Evolutionary conservation across 2,329 filamentous ascomycete genomes (phyloP).

Genomic region (Fusarium denticulatum): DNA sequence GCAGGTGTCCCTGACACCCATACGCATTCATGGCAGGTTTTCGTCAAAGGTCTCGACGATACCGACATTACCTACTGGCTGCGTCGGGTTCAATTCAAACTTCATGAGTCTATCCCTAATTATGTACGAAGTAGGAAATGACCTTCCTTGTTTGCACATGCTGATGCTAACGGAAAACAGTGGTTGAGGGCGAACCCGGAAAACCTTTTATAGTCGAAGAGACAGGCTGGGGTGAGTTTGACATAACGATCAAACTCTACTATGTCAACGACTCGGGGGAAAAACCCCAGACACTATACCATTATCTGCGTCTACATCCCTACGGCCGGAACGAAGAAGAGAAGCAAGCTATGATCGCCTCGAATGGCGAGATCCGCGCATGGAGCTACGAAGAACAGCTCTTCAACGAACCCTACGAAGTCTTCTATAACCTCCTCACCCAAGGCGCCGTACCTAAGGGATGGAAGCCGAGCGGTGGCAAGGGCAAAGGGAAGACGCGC

Average conservation of each 20-base stretch:
- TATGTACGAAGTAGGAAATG: slow-evolving; percentile 75
- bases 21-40: slow-evolving; percentile 96
- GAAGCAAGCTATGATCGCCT: slow-evolving; percentile 67
- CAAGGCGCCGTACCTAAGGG: slow-evolving; percentile 69
- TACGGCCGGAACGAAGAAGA: slow-evolving; percentile 85
- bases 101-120: slow-evolving; percentile 96
- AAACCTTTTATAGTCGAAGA: slow-evolving; percentile 85
- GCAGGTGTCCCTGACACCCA: slow-evolving; percentile 84
- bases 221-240: slow-evolving; percentile 98
- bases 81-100: slow-evolving; percentile 96
- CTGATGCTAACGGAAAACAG: slow-evolving; percentile 47
- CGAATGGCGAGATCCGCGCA: slow-evolving; percentile 72
- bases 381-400: slow-evolving; percentile 94
- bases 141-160: not conserved
- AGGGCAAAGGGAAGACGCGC: slow-evolving; percentile 60
- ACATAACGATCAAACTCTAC: slow-evolving; percentile 94
- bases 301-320: slow-evolving; percentile 89
- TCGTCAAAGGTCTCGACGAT: slow-evolving; percentile 88
- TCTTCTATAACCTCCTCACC: slow-evolving; percentile 89
- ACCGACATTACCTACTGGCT: slow-evolving; percentile 95
- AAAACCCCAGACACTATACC: slow-evolving; percentile 95
- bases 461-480: slow-evolving; percentile 59
- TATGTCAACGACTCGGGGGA: slow-evolving; percentile 88
- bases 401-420: slow-evolving; percentile 96
- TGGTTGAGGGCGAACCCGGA: slow-evolving; percentile 76